A percentile compares a stretch with the other conserved stretches of the same genome.
phyloP scores from a whole-genome alignment of 306 rosid genomes.

The Macrotyloma uniflorum region DNA sequence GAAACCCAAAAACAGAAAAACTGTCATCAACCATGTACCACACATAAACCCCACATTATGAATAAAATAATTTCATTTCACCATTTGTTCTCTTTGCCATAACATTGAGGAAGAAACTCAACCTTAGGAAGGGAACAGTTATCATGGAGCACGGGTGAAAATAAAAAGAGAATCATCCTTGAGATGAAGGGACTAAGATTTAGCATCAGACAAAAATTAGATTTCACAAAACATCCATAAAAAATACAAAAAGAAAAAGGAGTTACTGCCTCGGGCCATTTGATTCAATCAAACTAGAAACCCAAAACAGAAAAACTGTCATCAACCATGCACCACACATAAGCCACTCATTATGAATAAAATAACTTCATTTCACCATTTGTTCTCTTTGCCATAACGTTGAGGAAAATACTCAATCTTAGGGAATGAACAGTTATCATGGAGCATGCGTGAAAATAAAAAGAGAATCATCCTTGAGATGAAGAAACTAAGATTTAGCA shows the following conservation, averaged over 20 bases:
- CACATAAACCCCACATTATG: too few species aligned
- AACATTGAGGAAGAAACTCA: conserved; percentile 16
- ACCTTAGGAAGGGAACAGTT: conserved; percentile 20
- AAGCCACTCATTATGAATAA: neutral
- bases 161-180: conserved; percentile 11
- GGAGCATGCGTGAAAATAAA: conserved; percentile 2
- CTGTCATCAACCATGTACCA: too few species aligned
- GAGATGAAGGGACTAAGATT: conserved; percentile 23
- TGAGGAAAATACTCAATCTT: conserved; percentile 16
- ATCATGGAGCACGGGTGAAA: conserved; percentile 3
- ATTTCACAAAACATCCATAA: too few species aligned
- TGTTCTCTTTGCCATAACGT: neutral
- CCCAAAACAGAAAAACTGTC: too few species aligned
- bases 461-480: conserved; percentile 21
- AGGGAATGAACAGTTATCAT: conserved; percentile 16
- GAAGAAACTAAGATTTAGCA: conserved; percentile 23
- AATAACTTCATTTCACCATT: conserved; percentile 7
- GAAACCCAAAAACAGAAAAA: conserved; percentile 29
- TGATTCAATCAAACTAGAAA: conserved; percentile 19
- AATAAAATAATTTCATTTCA: conserved; percentile 17
- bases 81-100: neutral
- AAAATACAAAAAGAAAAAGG: neutral
- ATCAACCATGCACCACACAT: too few species aligned
- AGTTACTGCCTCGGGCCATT: neutral
- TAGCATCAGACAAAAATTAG: conserved; percentile 26